Evolutionary conservation across 2,329 filamentous ascomycete genomes (phyloP).

Genomic region (Pezicula rhizophila): DNA sequence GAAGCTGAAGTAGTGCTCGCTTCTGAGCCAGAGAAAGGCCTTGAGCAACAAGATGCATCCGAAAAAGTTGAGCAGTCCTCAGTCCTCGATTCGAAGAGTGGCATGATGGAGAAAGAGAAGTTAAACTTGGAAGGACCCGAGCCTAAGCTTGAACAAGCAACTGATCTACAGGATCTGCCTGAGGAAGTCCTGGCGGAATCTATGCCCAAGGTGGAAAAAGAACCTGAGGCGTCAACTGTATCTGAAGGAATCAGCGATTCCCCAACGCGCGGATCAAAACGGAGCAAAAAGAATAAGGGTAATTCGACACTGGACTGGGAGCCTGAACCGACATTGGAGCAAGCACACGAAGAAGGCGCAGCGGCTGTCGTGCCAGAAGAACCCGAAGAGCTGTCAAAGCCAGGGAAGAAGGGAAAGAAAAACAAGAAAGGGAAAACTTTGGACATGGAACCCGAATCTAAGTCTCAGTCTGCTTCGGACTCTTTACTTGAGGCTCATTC

Average conservation of each 20-base stretch:
- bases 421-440: conserved; percentile 28
- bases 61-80: not conserved
- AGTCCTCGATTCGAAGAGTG: not conserved
- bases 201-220: not conserved
- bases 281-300: conserved; percentile 14
- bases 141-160: not conserved
- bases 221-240: not conserved
- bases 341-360: not conserved
- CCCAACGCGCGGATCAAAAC: not conserved
- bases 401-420: conserved; percentile 22
- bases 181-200: not conserved
- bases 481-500: not conserved
- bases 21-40: not conserved
- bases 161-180: not conserved
- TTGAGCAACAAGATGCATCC: not conserved
- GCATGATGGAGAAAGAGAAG: not conserved
- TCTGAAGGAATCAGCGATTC: not conserved
- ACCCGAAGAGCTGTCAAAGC: not conserved
- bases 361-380: not conserved
- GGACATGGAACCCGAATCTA: conserved; percentile 9
- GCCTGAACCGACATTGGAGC: not conserved
- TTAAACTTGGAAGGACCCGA: not conserved
- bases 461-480: not conserved
- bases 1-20: not conserved
- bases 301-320: conserved; percentile 29